Base-by-base conservation (phyloP, 495 filamentous ascomycete genomes). In the Trichoderma orchidacearum region DNA sequence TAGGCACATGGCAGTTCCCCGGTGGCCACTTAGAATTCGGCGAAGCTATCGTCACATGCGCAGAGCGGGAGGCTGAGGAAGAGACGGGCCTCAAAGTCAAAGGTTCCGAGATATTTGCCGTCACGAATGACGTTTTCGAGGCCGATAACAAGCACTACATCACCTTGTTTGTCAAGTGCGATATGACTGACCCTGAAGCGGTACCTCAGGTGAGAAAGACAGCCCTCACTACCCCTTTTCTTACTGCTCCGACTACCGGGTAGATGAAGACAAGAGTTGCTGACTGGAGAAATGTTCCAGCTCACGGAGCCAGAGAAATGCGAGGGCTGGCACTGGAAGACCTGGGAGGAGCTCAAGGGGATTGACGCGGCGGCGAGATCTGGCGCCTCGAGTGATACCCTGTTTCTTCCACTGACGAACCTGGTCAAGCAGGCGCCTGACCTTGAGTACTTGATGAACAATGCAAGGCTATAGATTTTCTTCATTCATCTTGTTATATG, bases 21-120 rank as follows among this genome's bases (percentile, higher is more conserved):
- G 85, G 85, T 45, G 85, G 85, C 3, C 85, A 89, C 53, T 77
- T 87, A 21, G 84, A 89, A 36, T 73, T 77, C 56, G 80, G 80
- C 41, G 85, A 89, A 61, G 67, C 69, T 1, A 73, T 75, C 48
- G 73, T 80, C 36, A 66, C 58, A 0, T 85, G 83, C 61, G 83
- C 84, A 0, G 73, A 65, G 51, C 77, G 85, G n/a, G 85, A 87
- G 63, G 69, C 80, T 1, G 66, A 80, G 8, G 85, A 89, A 63
- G 85, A 89, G 64, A 85, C 85, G 0, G 85, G 78, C 3, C 68
- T 87, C 3, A 54, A 65, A 0, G 72, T 86, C 9, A 61, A 5
- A 3, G 41, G 1, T 71, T 75, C 9, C 27, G 70, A 80, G 30
- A 34, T 12, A 0, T 30, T 85, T 27, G 78, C 77, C 3, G 67